These are phyloP conservation scores for Penicillium sumatraense DNA, from an alignment of 2,329 filamentous ascomycete genomes.

Conservation along the genomic window DNA sequence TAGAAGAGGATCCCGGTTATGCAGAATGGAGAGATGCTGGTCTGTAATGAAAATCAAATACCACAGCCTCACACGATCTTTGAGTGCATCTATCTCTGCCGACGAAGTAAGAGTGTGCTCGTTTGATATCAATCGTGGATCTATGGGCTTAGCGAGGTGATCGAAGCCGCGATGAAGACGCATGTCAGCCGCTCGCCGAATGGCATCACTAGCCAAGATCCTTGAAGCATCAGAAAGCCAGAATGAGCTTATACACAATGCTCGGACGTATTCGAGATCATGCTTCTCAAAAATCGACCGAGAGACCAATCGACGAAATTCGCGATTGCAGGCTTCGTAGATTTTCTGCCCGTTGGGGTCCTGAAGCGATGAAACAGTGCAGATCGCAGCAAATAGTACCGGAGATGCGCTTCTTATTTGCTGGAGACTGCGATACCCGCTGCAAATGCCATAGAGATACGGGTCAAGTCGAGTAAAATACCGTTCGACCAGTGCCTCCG, in stretches of 20 bases:
- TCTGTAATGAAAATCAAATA: conserved; percentile 44
- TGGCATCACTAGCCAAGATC: conserved; percentile 39
- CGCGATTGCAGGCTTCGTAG: conserved; percentile 48
- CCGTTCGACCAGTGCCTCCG: conserved; percentile 46
- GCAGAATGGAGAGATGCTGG: conserved; percentile 43
- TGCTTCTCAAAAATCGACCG: conserved; percentile 54
- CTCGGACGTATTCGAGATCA: conserved; percentile 52
- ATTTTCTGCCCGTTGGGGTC: conserved; percentile 36
- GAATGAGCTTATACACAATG: conserved; percentile 56
- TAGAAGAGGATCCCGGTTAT: conserved; percentile 41
- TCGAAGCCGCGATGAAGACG: conserved; percentile 47
- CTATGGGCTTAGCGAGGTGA: conserved; percentile 32
- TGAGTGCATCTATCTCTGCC: conserved; percentile 20
- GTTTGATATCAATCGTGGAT: conserved; percentile 23
- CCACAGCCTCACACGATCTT: conserved; percentile 40
- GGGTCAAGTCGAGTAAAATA: conserved; percentile 53
- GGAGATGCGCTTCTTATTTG: conserved; percentile 47
- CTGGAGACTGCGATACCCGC: conserved; percentile 45
- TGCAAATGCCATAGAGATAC: conserved; percentile 53
- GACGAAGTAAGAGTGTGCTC: conserved; percentile 13
- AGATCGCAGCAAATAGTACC: conserved; percentile 50
- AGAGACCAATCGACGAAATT: conserved; percentile 52
- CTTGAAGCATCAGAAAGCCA: conserved; percentile 57
- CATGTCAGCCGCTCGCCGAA: conserved; percentile 36
- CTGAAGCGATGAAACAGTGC: conserved; percentile 54